A percentile compares a stretch with the other conserved stretches of the same genome.
Evolutionary conservation across 768 basidiomycete genomes (phyloP).

Genomic region (Lentinula sp.): DNA sequence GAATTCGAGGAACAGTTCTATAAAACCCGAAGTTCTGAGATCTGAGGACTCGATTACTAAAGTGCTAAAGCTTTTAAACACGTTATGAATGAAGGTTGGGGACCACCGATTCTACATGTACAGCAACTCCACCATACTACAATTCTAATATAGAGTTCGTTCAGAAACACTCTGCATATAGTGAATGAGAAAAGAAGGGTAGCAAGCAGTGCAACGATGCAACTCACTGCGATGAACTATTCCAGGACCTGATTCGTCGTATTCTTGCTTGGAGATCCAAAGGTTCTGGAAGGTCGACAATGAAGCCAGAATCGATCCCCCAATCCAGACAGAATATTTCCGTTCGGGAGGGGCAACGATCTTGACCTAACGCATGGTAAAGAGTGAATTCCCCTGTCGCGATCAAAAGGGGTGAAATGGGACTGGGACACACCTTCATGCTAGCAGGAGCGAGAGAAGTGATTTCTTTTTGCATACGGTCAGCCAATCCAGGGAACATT

Average conservation of each 20-base stretch:
- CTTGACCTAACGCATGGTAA: slow-evolving; percentile 36
- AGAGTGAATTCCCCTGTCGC: background rate
- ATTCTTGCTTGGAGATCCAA: slow-evolving; percentile 92
- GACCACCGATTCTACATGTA: too few species aligned
- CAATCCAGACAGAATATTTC: slow-evolving; percentile 87
- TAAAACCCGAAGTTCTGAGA: too few species aligned
- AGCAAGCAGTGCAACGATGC: background rate
- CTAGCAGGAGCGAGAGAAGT: slow-evolving; percentile 6
- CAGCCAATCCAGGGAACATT: slow-evolving; percentile 51
- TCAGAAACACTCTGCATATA: background rate
- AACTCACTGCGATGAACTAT: slow-evolving; percentile 36
- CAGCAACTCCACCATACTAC: too few species aligned
- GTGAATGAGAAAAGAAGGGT: background rate
- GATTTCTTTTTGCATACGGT: slow-evolving; percentile 38
- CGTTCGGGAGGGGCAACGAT: slow-evolving; percentile 65
- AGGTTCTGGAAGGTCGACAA: slow-evolving; percentile 95
- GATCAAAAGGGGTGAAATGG: background rate
- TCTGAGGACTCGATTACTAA: too few species aligned
- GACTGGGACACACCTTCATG: slow-evolving; percentile 4
- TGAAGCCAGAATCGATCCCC: slow-evolving; percentile 81
- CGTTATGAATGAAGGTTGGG: too few species aligned
- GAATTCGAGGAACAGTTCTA: too few species aligned
- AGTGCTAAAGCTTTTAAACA: too few species aligned
- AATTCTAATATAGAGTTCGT: too few species aligned
- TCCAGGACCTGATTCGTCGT: slow-evolving; percentile 66